Evolutionary conservation across 2,329 filamentous ascomycete species (phyloP).

Genomic region (Penicillium sp.): DNA sequence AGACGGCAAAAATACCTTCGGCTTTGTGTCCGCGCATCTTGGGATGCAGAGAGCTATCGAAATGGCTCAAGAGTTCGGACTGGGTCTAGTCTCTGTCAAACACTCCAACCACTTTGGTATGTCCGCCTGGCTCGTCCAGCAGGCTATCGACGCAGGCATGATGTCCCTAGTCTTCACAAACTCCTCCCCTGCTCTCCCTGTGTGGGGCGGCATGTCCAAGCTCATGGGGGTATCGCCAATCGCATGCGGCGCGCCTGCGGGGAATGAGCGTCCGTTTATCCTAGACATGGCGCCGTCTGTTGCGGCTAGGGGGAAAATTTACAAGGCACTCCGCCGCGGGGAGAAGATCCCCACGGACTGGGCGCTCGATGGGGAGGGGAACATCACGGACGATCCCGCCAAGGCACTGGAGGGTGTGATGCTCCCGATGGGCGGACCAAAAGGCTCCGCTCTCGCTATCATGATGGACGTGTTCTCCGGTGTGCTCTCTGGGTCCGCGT

Average conservation of each 20-base stretch:
- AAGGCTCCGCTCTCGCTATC: slow-evolving; percentile 75
- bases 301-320: slow-evolving; percentile 53
- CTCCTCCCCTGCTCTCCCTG: slow-evolving; percentile 72
- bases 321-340: slow-evolving; percentile 49
- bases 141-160: slow-evolving; percentile 73
- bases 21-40: slow-evolving; percentile 70
- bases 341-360: slow-evolving; percentile 60
- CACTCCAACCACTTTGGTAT: slow-evolving; percentile 85
- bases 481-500: slow-evolving; percentile 74
- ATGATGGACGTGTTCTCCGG: slow-evolving; percentile 94
- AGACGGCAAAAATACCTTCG: slow-evolving; percentile 73
- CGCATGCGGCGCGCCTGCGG: slow-evolving; percentile 74
- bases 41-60: slow-evolving; percentile 72
- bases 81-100: slow-evolving; percentile 76
- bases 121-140: slow-evolving; percentile 79
- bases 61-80: slow-evolving; percentile 67
- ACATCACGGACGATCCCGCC: slow-evolving; percentile 71
- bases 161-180: slow-evolving; percentile 75
- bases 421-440: slow-evolving; percentile 84
- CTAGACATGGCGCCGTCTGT: slow-evolving; percentile 53
- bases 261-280: slow-evolving; percentile 62
- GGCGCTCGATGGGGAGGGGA: slow-evolving; percentile 75
- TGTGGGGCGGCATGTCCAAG: slow-evolving; percentile 70
- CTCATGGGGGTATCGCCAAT: slow-evolving; percentile 76
- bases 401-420: slow-evolving; percentile 77